phyloP scores from a whole-genome alignment of 2,329 filamentous ascomycete genomes.

The Aspergillus felis region DNA sequence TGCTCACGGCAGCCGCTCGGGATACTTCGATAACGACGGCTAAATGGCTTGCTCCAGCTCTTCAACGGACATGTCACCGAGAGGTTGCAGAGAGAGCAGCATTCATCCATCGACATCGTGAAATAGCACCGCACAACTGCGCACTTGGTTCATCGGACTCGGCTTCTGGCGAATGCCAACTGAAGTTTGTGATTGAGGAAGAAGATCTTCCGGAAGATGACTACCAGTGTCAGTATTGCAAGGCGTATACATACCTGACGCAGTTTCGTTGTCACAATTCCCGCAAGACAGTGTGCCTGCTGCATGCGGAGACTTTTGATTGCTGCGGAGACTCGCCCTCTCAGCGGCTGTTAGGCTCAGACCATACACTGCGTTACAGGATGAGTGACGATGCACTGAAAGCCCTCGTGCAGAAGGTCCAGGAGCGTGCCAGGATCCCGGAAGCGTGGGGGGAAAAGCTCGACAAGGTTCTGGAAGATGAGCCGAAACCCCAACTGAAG shows the following conservation, averaged over 20 bases:
- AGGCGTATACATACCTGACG: slow-evolving; percentile 85
- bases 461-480: slow-evolving; percentile 76
- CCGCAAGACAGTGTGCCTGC: slow-evolving; percentile 75
- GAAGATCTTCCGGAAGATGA: slow-evolving; percentile 83
- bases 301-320: slow-evolving; percentile 73
- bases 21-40: slow-evolving; percentile 82
- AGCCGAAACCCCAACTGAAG: slow-evolving; percentile 80
- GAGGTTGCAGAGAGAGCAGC: slow-evolving; percentile 65
- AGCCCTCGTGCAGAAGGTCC: slow-evolving; percentile 66
- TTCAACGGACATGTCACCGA: slow-evolving; percentile 71
- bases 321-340: slow-evolving; percentile 70
- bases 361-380: slow-evolving; percentile 74
- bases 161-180: slow-evolving; percentile 47
- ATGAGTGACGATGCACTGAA: slow-evolving; percentile 69
- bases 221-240: slow-evolving; percentile 88
- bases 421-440: slow-evolving; percentile 80
- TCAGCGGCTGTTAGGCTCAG: slow-evolving; percentile 64
- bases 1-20: slow-evolving; percentile 83
- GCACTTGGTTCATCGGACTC: slow-evolving; percentile 47
- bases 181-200: slow-evolving; percentile 64
- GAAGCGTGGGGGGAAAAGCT: slow-evolving; percentile 90
- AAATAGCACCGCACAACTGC: slow-evolving; percentile 53
- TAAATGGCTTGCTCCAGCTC: slow-evolving; percentile 87
- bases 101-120: slow-evolving; percentile 65
- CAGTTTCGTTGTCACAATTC: slow-evolving; percentile 80